phyloP scores from a whole-genome alignment of 163 green algal genomes.

The Chloromonas sp. region DNA sequence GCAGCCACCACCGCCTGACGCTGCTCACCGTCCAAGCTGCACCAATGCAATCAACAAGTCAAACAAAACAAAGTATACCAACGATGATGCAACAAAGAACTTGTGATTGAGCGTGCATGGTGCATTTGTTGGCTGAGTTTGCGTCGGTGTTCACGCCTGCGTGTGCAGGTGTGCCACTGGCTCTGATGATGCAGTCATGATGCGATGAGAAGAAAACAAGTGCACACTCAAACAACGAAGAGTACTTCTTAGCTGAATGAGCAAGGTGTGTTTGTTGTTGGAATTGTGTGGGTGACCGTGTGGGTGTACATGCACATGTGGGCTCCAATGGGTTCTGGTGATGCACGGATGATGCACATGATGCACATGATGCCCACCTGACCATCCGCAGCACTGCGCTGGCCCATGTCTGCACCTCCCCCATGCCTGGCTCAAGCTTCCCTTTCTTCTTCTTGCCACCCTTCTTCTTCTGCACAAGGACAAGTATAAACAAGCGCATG shows the following conservation, averaged over 20 bases:
- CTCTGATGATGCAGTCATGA: background rate
- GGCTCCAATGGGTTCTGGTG: too few relatives aligned
- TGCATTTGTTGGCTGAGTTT: too few relatives aligned
- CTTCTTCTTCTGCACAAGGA: conserved; percentile 17
- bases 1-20: conserved; percentile 13
- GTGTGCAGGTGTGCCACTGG: too few relatives aligned
- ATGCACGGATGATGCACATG: too few relatives aligned
- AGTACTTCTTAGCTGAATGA: too few relatives aligned
- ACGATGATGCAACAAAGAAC: too few relatives aligned
- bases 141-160: too few relatives aligned
- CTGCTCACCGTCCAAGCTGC: conserved; percentile 24
- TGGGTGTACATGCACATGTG: too few relatives aligned
- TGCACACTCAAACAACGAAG: background rate
- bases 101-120: too few relatives aligned
- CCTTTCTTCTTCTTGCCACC: conserved; percentile 25
- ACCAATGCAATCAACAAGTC: background rate
- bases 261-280: too few relatives aligned
- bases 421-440: conserved; percentile 39
- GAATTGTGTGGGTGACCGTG: too few relatives aligned
- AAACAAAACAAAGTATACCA: too few relatives aligned
- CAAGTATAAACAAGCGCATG: background rate
- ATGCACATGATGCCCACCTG: background rate
- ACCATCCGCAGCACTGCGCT: conserved; percentile 35
- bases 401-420: conserved; percentile 28
- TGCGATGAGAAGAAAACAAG: background rate